phyloP scores from a whole-genome alignment of 805 yeast species.

The Candida mattraensis region DNA sequence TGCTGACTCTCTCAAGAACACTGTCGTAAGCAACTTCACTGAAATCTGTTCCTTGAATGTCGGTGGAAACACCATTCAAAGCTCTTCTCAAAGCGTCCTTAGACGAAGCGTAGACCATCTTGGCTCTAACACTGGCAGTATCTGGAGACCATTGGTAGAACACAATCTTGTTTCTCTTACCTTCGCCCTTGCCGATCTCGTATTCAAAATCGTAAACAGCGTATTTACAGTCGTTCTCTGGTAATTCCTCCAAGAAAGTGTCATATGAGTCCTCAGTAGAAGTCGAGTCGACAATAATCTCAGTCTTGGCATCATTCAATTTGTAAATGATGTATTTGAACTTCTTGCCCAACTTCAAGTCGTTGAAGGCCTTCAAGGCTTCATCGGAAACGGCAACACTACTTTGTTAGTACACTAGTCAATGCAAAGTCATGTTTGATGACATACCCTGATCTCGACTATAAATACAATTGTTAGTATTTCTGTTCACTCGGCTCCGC shows the following conservation, averaged over 20 bases:
- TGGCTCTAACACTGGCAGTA: constrained; percentile 89
- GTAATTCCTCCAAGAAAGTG: constrained; percentile 79
- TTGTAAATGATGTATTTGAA: constrained; percentile 78
- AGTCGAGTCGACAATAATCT: constrained; percentile 84
- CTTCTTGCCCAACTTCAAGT: constrained; percentile 91
- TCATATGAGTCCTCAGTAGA: constrained; percentile 79
- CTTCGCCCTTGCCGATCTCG: constrained; percentile 86
- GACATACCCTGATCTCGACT: constrained; percentile 39
- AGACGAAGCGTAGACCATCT: constrained; percentile 99
- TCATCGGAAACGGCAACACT: constrained; percentile 86
- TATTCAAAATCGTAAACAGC: constrained; percentile 97
- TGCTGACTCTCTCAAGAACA: constrained; percentile 85
- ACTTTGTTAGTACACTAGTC: constrained; percentile 14
- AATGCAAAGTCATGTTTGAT: neutral
- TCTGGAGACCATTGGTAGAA: constrained; percentile 96
- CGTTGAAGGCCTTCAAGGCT: constrained; percentile 91
- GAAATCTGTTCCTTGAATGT: constrained; percentile 97
- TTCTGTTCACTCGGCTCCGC: neutral
- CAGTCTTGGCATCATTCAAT: constrained; percentile 82
- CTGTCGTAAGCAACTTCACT: constrained; percentile 95
- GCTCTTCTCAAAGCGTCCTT: constrained; percentile 98
- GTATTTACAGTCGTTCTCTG: constrained; percentile 94
- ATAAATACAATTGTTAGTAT: constrained; percentile 8
- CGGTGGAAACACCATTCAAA: constrained; percentile 89
- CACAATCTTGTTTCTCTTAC: constrained; percentile 76